Evolutionary conservation across 768 basidiomycete species (phyloP).

Genomic region (Lactarius sp.): DNA sequence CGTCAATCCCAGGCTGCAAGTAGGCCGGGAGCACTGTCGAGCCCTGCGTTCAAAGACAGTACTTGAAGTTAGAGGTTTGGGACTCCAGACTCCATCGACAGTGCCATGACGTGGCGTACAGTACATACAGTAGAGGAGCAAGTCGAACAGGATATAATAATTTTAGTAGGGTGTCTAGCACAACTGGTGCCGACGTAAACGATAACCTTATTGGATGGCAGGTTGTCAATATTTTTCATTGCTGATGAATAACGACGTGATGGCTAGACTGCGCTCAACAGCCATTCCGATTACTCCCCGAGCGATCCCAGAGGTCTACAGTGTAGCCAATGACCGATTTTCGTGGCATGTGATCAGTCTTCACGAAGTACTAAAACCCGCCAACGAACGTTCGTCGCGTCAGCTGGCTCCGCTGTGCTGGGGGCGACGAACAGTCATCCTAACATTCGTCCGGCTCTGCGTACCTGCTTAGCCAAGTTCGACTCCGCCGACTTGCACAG

Average conservation of each 20-base stretch:
- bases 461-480: constrained; percentile 44
- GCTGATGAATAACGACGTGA: no score
- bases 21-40: no score
- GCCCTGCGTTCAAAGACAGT: no score
- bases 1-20: no score
- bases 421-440: background rate
- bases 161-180: background rate
- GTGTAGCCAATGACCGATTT: background rate
- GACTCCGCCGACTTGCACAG: constrained; percentile 60
- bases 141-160: background rate
- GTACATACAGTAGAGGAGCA: background rate
- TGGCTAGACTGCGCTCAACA: background rate
- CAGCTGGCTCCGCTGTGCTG: background rate
- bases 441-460: background rate
- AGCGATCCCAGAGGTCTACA: background rate
- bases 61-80: no score
- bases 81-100: no score
- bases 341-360: background rate
- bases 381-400: background rate
- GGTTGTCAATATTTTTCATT: background rate
- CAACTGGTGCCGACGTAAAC: background rate
- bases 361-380: background rate
- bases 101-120: no score
- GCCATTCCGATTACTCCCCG: background rate
- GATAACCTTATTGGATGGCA: background rate